Conservation (phyloP, 176 grass and related monocot species). For the Leersia perrieri region DNA sequence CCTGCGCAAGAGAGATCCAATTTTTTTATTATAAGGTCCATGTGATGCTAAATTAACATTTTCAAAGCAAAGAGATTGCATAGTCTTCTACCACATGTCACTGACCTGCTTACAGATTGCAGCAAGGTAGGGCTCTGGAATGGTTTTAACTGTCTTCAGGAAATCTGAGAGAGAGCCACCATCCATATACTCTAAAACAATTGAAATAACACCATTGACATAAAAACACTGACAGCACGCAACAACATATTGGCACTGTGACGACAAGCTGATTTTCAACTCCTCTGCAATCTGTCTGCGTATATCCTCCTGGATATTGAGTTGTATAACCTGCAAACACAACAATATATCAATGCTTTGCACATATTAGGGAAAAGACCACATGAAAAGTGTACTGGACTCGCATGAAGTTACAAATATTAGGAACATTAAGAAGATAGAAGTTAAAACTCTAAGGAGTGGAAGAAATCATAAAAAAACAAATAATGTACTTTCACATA, state of each 20-base stretch:
- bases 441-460: neutral
- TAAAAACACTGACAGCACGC: slow-evolving; percentile 89
- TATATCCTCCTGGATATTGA: slow-evolving; percentile 79
- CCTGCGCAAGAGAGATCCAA: slow-evolving; percentile 37
- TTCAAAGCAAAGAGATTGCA: slow-evolving; percentile 1
- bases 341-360: neutral
- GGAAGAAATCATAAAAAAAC: slow-evolving; percentile 2
- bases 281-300: slow-evolving; percentile 80
- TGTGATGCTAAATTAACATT: neutral
- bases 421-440: neutral
- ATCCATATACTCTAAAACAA: slow-evolving; percentile 98
- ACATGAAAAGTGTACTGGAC: neutral
- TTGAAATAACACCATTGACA: slow-evolving; percentile 81
- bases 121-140: slow-evolving; percentile 88
- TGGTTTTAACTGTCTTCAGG: slow-evolving; percentile 71
- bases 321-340: slow-evolving; percentile 71
- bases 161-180: slow-evolving; percentile 86
- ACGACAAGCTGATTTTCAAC: slow-evolving; percentile 82
- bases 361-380: neutral
- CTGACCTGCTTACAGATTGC: slow-evolving; percentile 97
- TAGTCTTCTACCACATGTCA: slow-evolving; percentile 36
- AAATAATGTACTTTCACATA: neutral
- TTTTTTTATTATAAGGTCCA: neutral
- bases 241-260: slow-evolving; percentile 71
- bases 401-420: neutral